These are phyloP conservation scores for Chaetoceros muelleri DNA, from an alignment of 108 stramenopile species.

Conservation along the genomic window DNA sequence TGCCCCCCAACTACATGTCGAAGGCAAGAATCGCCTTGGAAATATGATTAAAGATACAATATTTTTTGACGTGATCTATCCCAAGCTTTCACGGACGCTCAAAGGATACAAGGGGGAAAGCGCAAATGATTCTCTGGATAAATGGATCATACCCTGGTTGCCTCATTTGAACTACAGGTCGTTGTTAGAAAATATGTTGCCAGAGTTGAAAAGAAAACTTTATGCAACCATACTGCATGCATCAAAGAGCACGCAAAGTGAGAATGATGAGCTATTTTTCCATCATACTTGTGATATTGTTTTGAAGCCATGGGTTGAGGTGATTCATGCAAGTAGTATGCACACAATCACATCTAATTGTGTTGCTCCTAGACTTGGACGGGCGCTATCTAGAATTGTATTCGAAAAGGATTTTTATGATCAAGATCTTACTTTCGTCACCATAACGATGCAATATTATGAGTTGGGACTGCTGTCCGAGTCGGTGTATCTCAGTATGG, in stretches of 20 bases:
- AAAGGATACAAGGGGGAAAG: constrained; percentile 14
- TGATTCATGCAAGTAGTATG: constrained; percentile 28
- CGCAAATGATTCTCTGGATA: constrained; percentile 36
- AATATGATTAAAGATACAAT: constrained; percentile 15
- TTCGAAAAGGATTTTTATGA: constrained; percentile 9
- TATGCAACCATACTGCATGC: constrained; percentile 28
- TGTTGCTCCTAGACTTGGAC: constrained; percentile 38
- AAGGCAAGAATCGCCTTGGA: neutral
- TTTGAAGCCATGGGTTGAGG: constrained; percentile 45
- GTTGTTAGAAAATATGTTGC: constrained; percentile 31
- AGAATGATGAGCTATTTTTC: constrained; percentile 25
- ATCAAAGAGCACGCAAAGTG: constrained; percentile 24
- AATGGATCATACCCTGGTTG: constrained; percentile 77
- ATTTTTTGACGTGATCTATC: constrained; percentile 23
- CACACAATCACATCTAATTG: constrained; percentile 36
- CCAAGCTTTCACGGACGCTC: constrained; percentile 37
- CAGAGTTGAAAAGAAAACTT: constrained; percentile 53
- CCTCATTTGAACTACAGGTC: constrained; percentile 47
- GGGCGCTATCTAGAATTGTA: constrained; percentile 19
- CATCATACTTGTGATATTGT: constrained; percentile 16
- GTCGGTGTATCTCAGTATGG: constrained; percentile 50
- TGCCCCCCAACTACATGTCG: neutral
- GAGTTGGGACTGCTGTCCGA: constrained; percentile 31
- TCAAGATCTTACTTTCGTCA: constrained; percentile 27
- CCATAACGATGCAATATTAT: constrained; percentile 29